phyloP scores from a whole-genome alignment of 1,284 basidiomycete genomes.

The Marasmius fiardii region DNA sequence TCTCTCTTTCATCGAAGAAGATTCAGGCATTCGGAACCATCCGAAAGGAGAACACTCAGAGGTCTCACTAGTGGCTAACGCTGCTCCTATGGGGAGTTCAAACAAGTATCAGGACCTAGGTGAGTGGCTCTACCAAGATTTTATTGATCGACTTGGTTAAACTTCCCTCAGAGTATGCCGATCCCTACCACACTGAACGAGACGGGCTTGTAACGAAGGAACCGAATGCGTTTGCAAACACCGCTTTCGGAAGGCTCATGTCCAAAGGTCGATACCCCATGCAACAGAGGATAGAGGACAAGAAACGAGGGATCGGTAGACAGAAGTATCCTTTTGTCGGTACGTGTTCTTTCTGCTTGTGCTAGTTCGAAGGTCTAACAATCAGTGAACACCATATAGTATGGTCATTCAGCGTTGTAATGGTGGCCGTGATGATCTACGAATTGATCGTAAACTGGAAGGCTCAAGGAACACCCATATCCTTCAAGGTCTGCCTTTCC shows the following conservation, averaged over 20 bases:
- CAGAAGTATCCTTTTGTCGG: conserved; percentile 79
- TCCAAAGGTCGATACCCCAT: conserved; percentile 56
- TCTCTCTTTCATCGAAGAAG: not conserved
- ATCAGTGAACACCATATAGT: conserved; percentile 34
- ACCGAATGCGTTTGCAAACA: conserved; percentile 32
- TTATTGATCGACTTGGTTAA: not conserved
- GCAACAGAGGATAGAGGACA: conserved; percentile 83
- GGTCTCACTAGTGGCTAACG: conserved; percentile 42
- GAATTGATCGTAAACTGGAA: conserved; percentile 74
- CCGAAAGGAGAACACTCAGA: conserved; percentile 31
- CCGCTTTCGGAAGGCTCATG: conserved; percentile 38
- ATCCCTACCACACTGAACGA: conserved; percentile 36
- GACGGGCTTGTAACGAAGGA: conserved; percentile 31
- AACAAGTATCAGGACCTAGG: conserved; percentile 52
- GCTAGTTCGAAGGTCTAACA: not conserved
- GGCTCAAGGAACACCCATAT: conserved; percentile 76
- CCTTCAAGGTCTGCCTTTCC: conserved; percentile 57
- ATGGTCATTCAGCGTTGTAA: conserved; percentile 59
- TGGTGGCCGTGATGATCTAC: conserved; percentile 75
- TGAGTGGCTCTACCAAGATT: conserved; percentile 24
- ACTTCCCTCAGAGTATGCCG: conserved; percentile 50
- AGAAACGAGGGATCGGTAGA: conserved; percentile 78
- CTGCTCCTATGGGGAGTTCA: conserved; percentile 35
- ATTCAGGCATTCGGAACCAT: not conserved
- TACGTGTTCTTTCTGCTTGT: conserved; percentile 26